Evolutionary conservation across 2,329 filamentous ascomycete genomes (phyloP).

Genomic region (Cladosporium colombiae): DNA sequence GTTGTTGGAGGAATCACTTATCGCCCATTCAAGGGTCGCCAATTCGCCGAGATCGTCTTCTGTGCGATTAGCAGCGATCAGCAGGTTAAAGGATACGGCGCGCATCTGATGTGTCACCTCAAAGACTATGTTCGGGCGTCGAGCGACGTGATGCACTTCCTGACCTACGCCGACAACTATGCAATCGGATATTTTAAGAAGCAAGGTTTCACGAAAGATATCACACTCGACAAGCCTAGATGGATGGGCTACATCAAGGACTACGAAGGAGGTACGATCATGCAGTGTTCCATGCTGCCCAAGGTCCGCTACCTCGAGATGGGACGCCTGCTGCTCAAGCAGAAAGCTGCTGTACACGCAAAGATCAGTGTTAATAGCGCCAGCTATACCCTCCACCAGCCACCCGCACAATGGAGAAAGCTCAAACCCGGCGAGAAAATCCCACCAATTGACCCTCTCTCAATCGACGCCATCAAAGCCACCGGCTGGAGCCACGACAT

Average conservation of each 20-base stretch:
- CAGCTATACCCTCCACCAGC: conserved; percentile 81
- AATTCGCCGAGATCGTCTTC: conserved; percentile 98
- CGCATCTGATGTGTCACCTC: conserved; percentile 95
- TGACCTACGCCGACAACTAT: conserved; percentile 98
- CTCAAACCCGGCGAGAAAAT: conserved; percentile 51
- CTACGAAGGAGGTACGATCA: conserved; percentile 97
- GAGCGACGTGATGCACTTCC: conserved; percentile 95
- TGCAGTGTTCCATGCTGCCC: conserved; percentile 98
- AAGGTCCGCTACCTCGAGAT: conserved; percentile 91
- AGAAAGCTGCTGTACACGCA: conserved; percentile 91
- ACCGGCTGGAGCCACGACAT: conserved; percentile 97
- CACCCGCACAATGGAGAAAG: conserved; percentile 82
- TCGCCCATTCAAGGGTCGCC: conserved; percentile 84
- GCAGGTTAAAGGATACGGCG: conserved; percentile 97
- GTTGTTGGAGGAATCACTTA: conserved; percentile 84
- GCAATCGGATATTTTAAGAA: conserved; percentile 99
- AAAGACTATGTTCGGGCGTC: conserved; percentile 99
- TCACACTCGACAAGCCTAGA: conserved; percentile 81
- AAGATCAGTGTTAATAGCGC: conserved; percentile 92
- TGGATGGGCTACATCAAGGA: conserved; percentile 99
- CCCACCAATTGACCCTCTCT: conserved; percentile 76
- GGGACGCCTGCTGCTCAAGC: conserved; percentile 91
- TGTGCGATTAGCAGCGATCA: conserved; percentile 97
- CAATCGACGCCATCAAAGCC: conserved; percentile 81
- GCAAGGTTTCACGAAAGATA: conserved; percentile 98